Conservation (phyloP, 2,329 filamentous ascomycete species). For the Cryphonectria japonica region DNA sequence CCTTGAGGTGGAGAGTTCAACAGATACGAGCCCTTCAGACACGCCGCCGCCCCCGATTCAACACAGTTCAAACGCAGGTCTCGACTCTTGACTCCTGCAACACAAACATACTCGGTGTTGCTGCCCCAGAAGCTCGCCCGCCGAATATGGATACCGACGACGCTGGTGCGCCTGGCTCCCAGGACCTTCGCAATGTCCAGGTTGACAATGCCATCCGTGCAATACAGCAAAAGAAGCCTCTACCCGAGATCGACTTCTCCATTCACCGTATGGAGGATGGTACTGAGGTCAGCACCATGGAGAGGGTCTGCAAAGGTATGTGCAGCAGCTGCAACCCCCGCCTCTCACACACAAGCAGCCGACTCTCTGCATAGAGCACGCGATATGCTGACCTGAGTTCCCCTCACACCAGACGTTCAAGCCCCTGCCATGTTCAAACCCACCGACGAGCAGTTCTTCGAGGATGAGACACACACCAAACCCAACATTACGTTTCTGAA, state of each 20-base stretch:
- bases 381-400: conserved; percentile 14
- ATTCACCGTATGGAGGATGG: conserved; percentile 99
- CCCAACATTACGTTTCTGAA: conserved; percentile 94
- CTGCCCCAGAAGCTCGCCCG: conserved; percentile 21
- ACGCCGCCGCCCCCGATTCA: neutral
- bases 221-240: conserved; percentile 90
- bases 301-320: conserved; percentile 97
- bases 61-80: neutral
- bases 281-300: conserved; percentile 89
- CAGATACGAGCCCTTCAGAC: neutral
- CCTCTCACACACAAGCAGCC: neutral
- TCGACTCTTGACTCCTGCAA: conserved; percentile 22
- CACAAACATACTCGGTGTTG: conserved; percentile 7
- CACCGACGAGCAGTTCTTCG: conserved; percentile 92
- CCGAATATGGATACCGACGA: conserved; percentile 55
- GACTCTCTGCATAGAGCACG: neutral
- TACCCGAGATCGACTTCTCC: conserved; percentile 98
- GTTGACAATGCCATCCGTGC: conserved; percentile 91
- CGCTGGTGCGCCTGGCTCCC: conserved; percentile 41
- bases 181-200: conserved; percentile 59
- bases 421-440: conserved; percentile 92
- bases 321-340: conserved; percentile 25
- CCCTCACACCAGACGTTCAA: conserved; percentile 64
- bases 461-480: conserved; percentile 82
- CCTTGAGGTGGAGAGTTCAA: neutral